phyloP scores from a whole-genome alignment of 345 rosid genomes.

The Rhizophora mangle region DNA sequence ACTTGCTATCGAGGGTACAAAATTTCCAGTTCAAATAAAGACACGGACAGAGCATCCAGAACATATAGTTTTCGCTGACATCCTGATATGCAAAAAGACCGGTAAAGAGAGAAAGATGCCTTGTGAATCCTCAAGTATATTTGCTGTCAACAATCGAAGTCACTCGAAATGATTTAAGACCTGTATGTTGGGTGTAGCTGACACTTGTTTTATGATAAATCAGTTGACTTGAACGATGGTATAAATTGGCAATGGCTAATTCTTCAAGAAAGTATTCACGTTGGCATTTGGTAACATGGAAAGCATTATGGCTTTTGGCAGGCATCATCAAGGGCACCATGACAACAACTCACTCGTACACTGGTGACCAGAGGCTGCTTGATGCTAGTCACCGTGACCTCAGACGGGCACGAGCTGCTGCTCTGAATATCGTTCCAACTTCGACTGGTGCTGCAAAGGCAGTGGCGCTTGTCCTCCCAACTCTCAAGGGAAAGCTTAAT shows the following conservation, averaged over 20 bases:
- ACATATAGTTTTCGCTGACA: too few relatives aligned
- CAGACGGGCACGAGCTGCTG: conserved; percentile 96
- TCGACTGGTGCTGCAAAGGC: conserved; percentile 98
- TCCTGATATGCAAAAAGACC: too few relatives aligned
- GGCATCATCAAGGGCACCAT: conserved; percentile 98
- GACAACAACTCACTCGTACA: conserved; percentile 99
- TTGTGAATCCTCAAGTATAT: too few relatives aligned
- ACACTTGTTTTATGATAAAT: too few relatives aligned
- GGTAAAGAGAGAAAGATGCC: too few relatives aligned
- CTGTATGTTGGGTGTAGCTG: too few relatives aligned
- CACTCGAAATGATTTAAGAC: too few relatives aligned
- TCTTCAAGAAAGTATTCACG: background rate
- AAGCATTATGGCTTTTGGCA: conserved; percentile 18
- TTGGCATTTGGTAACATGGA: background rate
- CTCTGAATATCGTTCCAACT: conserved; percentile 89
- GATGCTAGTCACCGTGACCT: conserved; percentile 97
- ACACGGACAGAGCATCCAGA: too few relatives aligned
- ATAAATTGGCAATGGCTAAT: background rate
- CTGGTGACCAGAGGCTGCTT: conserved; percentile 90
- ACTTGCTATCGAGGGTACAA: too few relatives aligned
- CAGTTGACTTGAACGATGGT: background rate
- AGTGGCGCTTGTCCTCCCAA: conserved; percentile 88
- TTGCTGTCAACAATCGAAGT: too few relatives aligned
- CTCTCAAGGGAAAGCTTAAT: conserved; percentile 86
- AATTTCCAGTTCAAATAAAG: too few relatives aligned